Evolutionary conservation across 352 stramenopile genomes (phyloP).

Genomic region (Phytophthora hybrid): DNA sequence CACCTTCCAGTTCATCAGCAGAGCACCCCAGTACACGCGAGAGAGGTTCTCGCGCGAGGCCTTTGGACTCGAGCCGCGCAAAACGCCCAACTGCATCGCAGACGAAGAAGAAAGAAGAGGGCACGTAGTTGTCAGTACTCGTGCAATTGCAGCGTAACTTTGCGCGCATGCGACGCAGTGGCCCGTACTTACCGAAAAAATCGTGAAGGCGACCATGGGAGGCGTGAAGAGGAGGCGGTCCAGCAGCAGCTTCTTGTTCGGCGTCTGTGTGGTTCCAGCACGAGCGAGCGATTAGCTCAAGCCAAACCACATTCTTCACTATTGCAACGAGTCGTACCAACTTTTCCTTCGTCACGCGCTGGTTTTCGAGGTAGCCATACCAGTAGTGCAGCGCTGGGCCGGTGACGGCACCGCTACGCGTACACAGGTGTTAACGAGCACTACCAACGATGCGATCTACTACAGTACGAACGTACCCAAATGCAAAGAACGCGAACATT

Average conservation of each 20-base stretch:
- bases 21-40: slow-evolving; percentile 56
- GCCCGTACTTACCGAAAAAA: slow-evolving; percentile 58
- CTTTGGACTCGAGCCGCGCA: slow-evolving; percentile 61
- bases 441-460: not conserved
- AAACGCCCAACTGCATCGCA: slow-evolving; percentile 54
- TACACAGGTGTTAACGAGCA: not conserved
- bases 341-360: slow-evolving; percentile 70
- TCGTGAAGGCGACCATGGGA: slow-evolving; percentile 71
- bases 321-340: slow-evolving; percentile 43
- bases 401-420: slow-evolving; percentile 56
- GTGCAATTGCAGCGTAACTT: not conserved
- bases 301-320: too few species aligned
- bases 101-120: not conserved
- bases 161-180: slow-evolving; percentile 1
- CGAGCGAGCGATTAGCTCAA: not conserved
- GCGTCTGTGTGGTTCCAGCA: slow-evolving; percentile 42
- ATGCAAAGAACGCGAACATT: slow-evolving; percentile 76
- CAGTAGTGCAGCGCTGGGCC: slow-evolving; percentile 73
- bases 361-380: slow-evolving; percentile 75
- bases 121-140: not conserved
- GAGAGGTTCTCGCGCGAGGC: slow-evolving; percentile 54
- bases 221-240: slow-evolving; percentile 76
- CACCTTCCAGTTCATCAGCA: slow-evolving; percentile 79
- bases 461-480: slow-evolving; percentile 46
- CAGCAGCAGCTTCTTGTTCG: slow-evolving; percentile 80